Conservation (phyloP, 345 rosid species). For the Rubroshorea leprosula region DNA sequence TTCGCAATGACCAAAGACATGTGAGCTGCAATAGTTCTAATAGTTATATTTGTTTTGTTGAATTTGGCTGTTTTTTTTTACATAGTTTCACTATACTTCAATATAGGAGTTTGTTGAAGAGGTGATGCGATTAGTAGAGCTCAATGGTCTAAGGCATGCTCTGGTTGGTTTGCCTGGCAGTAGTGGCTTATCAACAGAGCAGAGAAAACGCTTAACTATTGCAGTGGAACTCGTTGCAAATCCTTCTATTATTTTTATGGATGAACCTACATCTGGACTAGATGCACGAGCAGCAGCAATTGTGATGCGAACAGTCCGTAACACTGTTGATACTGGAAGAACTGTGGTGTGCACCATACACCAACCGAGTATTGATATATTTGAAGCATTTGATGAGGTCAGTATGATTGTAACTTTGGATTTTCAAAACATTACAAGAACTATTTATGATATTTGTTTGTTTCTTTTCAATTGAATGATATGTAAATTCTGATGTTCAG, state of each 20-base stretch:
- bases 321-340: conserved; percentile 93
- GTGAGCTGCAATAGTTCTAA: conserved; percentile 31
- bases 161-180: conserved; percentile 86
- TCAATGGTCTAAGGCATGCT: conserved; percentile 59
- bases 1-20: conserved; percentile 47
- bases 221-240: conserved; percentile 97
- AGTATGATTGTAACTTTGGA: conserved; percentile 12
- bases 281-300: conserved; percentile 98
- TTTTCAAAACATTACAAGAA: background rate
- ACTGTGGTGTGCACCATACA: conserved; percentile 93
- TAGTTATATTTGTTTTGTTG: conserved; percentile 10
- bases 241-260: conserved; percentile 92
- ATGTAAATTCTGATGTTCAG: conserved; percentile 29
- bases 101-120: conserved; percentile 90
- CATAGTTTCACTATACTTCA: conserved; percentile 2
- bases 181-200: conserved; percentile 86
- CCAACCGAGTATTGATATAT: conserved; percentile 91
- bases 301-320: conserved; percentile 92
- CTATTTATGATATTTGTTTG: background rate
- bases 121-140: conserved; percentile 90
- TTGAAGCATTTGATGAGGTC: conserved; percentile 96
- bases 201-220: conserved; percentile 85
- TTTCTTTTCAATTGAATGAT: conserved; percentile 8
- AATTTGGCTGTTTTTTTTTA: conserved; percentile 7
- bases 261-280: conserved; percentile 96